Percentiles rank a stretch among this genome's conserved stretches.
Conservation (phyloP, 306 rosid genomes). For the Begonia masoniana region DNA sequence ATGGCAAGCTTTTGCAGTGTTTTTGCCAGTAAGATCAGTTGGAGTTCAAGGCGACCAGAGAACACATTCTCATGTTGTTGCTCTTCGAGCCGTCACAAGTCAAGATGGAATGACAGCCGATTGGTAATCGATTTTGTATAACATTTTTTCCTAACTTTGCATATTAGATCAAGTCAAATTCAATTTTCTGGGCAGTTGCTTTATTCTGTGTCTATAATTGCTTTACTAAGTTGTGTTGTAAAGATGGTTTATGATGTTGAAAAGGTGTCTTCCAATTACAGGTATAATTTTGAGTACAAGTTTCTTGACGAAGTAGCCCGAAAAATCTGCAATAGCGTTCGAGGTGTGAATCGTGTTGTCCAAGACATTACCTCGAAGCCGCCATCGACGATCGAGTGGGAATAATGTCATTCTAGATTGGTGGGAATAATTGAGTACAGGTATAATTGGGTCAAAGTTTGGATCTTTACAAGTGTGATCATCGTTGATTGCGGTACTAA, state of each 20-base stretch:
- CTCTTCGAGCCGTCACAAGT: conserved; percentile 93
- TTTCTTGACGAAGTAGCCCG: conserved; percentile 67
- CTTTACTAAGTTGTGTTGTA: too few species aligned
- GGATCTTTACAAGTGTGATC: too few species aligned
- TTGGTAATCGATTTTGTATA: conserved; percentile 40
- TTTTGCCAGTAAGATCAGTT: conserved; percentile 77
- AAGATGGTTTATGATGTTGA: too few species aligned
- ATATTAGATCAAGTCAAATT: too few species aligned
- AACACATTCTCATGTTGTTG: conserved; percentile 94
- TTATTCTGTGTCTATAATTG: too few species aligned
- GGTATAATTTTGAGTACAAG: conserved; percentile 80
- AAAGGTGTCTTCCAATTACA: conserved; percentile 13
- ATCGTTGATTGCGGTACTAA: too few species aligned
- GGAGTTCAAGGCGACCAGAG: conserved; percentile 96
- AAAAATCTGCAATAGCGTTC: conserved; percentile 79
- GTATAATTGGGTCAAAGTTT: too few species aligned
- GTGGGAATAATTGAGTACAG: too few species aligned
- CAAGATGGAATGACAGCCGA: conserved; percentile 99
- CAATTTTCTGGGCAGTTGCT: too few species aligned
- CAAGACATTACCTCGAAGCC: conserved; percentile 96
- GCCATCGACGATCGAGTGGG: conserved; percentile 97
- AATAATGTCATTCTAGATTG: conserved; percentile 14
- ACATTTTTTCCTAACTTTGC: background rate
- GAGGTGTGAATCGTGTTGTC: conserved; percentile 82
- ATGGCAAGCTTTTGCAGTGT: conserved; percentile 98